Base-by-base conservation (phyloP, 2,329 filamentous ascomycete genomes). In the Colletotrichum sp. region DNA sequence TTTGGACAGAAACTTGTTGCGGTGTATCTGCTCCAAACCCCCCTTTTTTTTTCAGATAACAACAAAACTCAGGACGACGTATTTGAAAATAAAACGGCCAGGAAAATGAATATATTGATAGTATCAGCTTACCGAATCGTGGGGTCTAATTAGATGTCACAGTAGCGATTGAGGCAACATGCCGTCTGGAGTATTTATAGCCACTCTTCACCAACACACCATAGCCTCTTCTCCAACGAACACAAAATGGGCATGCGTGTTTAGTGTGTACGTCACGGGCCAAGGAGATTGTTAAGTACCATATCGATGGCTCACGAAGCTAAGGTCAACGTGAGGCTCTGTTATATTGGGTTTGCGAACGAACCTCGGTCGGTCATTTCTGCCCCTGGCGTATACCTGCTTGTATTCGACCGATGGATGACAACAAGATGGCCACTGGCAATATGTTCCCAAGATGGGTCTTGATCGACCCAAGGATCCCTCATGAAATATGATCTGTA, bases 321-420 rank as follows among this genome's bases (percentile, higher is more conserved):
- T n/a, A 5, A n/a, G 9, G 9, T 47, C 5, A 3, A n/a, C 9
- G 9, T 7, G 5, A 5, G 7, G 16, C 36, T 38, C 8, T 38
- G 4, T 9, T 16, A 6, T 9, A 12, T 12, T 16, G 8, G 16
- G 36, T 4, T 18, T 18, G 4, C 36, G 4, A n/a, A 11, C 16
- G 2, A 43, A 4, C 5, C 38, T n/a, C 16, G 3, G 38, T 43
- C 5, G 16, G 16, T 43, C 16, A 43, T 43, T 4, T 43, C 8
- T 8, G 3, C 2, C 8, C 16, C 0, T 8, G 2, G 3, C 38
- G 9, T 43, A 2, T 43, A 12, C 38, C 38, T 47, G 3, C 38
- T 43, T 16, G 9, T 12, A n/a, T n/a, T n/a, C 8, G 1, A 3
- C 9, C 3, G 3, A 12, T 43, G 38, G 0, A 38, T 38, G 1